Evolutionary conservation across 768 basidiomycete genomes (phyloP).

Genomic region (Termitomyces sp.): DNA sequence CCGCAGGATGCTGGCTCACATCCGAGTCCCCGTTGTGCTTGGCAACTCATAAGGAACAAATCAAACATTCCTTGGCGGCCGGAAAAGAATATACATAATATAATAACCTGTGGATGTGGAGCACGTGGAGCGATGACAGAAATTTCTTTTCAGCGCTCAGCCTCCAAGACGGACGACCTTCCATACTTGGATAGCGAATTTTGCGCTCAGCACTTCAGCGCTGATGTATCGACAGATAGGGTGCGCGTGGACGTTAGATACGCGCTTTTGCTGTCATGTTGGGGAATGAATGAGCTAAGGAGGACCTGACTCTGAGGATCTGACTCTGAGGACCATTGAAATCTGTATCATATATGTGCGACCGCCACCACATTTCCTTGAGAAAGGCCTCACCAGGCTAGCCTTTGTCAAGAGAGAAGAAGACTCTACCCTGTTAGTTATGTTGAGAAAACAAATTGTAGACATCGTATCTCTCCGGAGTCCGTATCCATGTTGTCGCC

Average conservation of each 20-base stretch:
- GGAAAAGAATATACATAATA: no score
- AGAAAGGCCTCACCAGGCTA: not conserved
- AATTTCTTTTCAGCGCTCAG: not conserved
- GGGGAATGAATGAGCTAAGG: not conserved
- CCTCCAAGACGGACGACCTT: not conserved
- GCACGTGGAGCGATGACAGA: not conserved
- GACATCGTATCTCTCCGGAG: no score
- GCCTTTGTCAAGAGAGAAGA: not conserved
- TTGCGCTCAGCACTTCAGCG: not conserved
- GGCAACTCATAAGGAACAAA: not conserved
- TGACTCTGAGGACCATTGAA: not conserved
- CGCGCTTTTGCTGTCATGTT: not conserved
- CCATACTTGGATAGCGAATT: not conserved
- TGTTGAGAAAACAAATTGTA: not conserved
- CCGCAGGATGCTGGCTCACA: not conserved
- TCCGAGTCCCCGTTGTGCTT: not conserved
- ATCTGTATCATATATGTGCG: not conserved
- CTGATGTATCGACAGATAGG: not conserved
- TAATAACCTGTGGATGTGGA: not conserved
- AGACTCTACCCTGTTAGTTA: not conserved
- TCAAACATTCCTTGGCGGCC: conserved; percentile 2
- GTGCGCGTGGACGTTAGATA: not conserved
- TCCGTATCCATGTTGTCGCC: not conserved
- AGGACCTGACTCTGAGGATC: not conserved
- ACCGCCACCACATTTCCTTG: not conserved